phyloP scores from a whole-genome alignment of 805 yeast species.

The Kregervanrija fluxuum region DNA sequence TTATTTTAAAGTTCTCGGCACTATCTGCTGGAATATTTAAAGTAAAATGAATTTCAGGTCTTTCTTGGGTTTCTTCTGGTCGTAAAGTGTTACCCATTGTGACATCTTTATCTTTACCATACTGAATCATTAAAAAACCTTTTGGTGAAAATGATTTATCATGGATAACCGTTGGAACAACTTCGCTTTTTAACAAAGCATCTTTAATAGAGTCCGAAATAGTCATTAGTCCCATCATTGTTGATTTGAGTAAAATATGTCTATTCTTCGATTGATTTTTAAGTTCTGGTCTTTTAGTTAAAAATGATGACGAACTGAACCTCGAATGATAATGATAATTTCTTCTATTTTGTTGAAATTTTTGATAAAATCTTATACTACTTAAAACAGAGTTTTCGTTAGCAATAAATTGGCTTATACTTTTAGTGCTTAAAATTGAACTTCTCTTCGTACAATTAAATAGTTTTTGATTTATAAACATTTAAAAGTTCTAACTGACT shows the following conservation, averaged over 20 bases:
- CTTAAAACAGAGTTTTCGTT: no score
- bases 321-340: no score
- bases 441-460: no score
- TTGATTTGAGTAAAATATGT: neutral
- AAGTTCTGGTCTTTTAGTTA: no score
- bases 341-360: no score
- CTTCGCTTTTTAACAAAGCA: constrained; percentile 39
- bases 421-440: no score
- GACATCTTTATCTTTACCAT: constrained; percentile 51
- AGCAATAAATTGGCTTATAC: no score
- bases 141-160: constrained; percentile 31
- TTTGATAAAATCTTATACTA: no score
- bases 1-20: constrained; percentile 34
- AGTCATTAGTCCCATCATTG: constrained; percentile 33
- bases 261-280: no score
- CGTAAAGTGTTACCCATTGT: constrained; percentile 71
- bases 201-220: constrained; percentile 50
- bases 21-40: constrained; percentile 29
- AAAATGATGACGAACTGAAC: no score
- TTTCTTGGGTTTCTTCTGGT: constrained; percentile 58
- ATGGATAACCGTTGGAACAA: constrained; percentile 47
- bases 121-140: constrained; percentile 57
- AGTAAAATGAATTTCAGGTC: constrained; percentile 63
- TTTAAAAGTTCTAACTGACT: no score
- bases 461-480: no score